These are phyloP conservation scores for Tylopilus sp. DNA, from an alignment of 768 basidiomycete genomes.

Conservation along the genomic window DNA sequence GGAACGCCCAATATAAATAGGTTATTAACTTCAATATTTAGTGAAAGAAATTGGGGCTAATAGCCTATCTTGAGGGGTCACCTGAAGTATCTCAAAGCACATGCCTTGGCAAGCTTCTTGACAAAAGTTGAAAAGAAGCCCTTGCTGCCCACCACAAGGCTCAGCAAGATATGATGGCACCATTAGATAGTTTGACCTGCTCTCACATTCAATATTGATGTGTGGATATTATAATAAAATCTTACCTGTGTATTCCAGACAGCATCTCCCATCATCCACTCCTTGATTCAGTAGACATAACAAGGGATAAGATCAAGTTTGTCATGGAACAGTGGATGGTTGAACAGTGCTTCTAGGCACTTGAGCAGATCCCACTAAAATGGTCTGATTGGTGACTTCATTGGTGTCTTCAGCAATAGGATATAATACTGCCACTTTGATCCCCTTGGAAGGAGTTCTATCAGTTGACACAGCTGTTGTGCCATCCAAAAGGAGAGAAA, in stretches of 20 bases:
- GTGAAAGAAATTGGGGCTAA: no score
- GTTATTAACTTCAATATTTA: no score
- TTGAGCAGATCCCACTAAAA: background rate
- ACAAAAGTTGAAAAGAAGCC: no score
- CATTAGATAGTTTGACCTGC: no score
- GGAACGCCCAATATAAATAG: no score
- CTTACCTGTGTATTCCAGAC: background rate
- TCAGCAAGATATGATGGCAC: no score
- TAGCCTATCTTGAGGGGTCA: no score
- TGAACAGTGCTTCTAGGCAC: background rate
- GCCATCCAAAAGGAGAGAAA: background rate
- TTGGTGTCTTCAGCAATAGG: background rate
- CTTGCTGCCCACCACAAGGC: no score
- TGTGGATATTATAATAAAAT: no score
- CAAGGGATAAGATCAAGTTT: background rate
- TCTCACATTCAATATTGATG: no score
- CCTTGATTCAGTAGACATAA: background rate
- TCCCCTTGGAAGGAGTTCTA: background rate
- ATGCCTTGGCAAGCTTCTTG: no score
- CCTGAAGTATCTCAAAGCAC: no score
- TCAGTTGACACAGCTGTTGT: background rate
- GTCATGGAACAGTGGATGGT: background rate
- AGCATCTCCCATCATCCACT: background rate
- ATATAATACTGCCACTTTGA: background rate
- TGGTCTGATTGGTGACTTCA: background rate